Base-by-base conservation (phyloP, 108 stramenopile genomes). In the Phaeodactylum tricornutum region DNA sequence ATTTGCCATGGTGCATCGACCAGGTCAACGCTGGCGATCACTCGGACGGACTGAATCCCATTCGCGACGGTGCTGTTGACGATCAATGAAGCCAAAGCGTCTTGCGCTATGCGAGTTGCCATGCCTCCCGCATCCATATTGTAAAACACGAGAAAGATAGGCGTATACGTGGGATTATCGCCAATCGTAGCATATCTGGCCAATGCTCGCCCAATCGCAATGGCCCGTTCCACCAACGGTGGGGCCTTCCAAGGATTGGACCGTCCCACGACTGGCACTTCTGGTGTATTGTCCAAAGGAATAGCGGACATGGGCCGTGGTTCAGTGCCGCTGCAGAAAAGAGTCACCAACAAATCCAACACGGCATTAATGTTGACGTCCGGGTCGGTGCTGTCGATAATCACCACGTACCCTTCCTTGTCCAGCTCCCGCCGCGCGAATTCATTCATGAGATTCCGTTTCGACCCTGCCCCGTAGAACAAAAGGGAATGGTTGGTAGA, bases 11-110 rank as follows among this genome's bases (percentile, higher is more conserved):
- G 66, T 12, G 65, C 54, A 67, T 83, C 73, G 3, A 90, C 64
- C 57, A 81, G 69, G 61, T 90, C 84, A 25, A 85, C 50, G 30
- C 74, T 78, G 6, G 87, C 79, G 23, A 66, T 79, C 29, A 90
- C 43, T 25, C 83, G 75, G 31, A 90, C 54, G 33, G 73, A 57
- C 19, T 54, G 59, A 7, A 43, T 37, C 1, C 70, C 67, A 39
- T 64, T 49, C 30, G 42, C 44, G 15, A 43, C 50, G 15, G 53
- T 67, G 42, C 87, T 84, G 34, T 66, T 37, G 12, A 39, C 23
- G 4, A 79, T 71, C 22, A 90, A 59, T 1, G 55, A 66, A 1
- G 81, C 69, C 29, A 90, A 50, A 1, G 71, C 68, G 31, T 80
- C 71, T 63, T 85, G 83, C 4, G 67, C 69, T 34, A 31, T 23